Percentiles rank a stretch among this genome's conserved stretches.
Conservation (phyloP, 257 asterid species). For the Cynanchum wilfordii region DNA sequence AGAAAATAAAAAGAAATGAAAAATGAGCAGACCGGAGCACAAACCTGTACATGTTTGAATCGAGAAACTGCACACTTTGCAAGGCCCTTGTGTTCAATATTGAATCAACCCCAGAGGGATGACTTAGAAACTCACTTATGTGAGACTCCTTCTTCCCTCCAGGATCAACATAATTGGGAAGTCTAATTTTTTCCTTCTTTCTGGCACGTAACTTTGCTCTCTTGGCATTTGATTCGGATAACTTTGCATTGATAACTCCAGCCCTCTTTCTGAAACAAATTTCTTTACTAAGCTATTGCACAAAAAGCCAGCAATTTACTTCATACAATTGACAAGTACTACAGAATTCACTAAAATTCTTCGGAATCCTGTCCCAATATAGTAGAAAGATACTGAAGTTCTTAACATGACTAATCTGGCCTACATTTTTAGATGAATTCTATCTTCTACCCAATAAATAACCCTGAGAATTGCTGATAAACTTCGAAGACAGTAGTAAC, state of each 20-base stretch:
- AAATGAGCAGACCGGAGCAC: neutral
- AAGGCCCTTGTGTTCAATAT: conserved; percentile 68
- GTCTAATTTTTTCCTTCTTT: conserved; percentile 61
- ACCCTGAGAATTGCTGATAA: conserved; percentile 1
- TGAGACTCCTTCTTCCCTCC: conserved; percentile 28
- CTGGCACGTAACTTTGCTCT: conserved; percentile 63
- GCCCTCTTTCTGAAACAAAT: conserved; percentile 37
- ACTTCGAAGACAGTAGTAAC: too few species aligned
- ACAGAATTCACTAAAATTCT: conserved; percentile 1
- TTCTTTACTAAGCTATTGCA: neutral
- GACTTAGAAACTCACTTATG: conserved; percentile 63
- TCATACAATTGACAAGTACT: too few species aligned
- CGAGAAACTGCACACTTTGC: conserved; percentile 59
- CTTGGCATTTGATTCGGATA: conserved; percentile 47
- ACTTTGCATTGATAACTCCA: conserved; percentile 35
- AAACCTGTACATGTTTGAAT: conserved; percentile 69
- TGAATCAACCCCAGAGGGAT: conserved; percentile 78
- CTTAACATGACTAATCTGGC: neutral
- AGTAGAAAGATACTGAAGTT: neutral
- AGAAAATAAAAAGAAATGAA: neutral
- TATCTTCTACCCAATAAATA: neutral
- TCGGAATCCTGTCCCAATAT: neutral
- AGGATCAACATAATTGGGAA: conserved; percentile 42
- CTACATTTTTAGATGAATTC: neutral
- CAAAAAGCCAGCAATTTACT: neutral